These are phyloP conservation scores for Geranomyces michiganensis DNA, from an alignment of 192 early-diverging fungal genomes.

Conservation along the genomic window DNA sequence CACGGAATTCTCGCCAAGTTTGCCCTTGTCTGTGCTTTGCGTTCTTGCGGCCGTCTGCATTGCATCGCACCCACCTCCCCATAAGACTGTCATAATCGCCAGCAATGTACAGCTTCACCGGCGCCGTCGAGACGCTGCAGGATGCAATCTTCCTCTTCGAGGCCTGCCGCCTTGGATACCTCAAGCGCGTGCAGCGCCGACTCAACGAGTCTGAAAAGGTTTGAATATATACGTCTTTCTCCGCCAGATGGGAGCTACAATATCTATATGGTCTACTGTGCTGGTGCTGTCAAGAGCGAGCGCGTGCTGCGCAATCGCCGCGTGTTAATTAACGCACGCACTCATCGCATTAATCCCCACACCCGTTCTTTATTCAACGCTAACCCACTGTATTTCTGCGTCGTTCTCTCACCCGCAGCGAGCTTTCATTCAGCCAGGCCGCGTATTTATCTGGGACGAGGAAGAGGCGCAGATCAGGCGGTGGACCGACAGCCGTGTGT, in stretches of 20 bases:
- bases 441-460: slow-evolving; percentile 28
- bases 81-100: not conserved
- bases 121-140: slow-evolving; percentile 22
- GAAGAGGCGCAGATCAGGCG: slow-evolving; percentile 26
- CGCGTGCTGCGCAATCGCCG: not conserved
- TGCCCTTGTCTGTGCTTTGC: too few relatives aligned
- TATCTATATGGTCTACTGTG: too few relatives aligned
- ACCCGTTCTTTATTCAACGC: too few relatives aligned
- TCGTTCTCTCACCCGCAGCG: too few relatives aligned
- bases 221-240: too few relatives aligned
- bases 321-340: not conserved
- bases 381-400: too few relatives aligned
- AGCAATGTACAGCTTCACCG: slow-evolving; percentile 17
- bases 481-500: slow-evolving; percentile 26
- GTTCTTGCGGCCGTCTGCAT: too few relatives aligned
- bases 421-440: slow-evolving; percentile 11
- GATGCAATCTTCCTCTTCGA: slow-evolving; percentile 27
- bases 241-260: too few relatives aligned
- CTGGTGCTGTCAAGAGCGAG: too few relatives aligned
- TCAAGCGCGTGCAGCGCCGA: slow-evolving; percentile 16
- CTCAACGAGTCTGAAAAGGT: slow-evolving; percentile 30
- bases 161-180: slow-evolving; percentile 27
- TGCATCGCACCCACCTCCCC: too few relatives aligned
- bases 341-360: too few relatives aligned
- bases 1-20: too few relatives aligned